Evolutionary conservation across 495 filamentous ascomycete species (phyloP).

Genomic region (Penicillium roqueforti): DNA sequence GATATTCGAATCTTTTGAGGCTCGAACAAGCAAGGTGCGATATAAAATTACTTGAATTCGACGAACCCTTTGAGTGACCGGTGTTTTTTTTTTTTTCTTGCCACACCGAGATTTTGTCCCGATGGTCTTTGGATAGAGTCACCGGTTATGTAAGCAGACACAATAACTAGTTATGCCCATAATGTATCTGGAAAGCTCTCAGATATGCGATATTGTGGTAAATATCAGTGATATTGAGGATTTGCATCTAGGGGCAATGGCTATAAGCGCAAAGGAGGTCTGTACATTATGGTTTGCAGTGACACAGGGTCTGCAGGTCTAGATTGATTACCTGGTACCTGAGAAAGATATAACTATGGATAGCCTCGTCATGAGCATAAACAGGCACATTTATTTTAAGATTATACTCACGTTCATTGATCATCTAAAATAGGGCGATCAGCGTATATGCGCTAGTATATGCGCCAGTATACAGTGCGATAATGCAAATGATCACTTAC

Average conservation of each 20-base stretch:
- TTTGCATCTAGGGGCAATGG: background rate
- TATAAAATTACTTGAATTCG: background rate
- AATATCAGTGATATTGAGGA: background rate
- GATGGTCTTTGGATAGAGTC: constrained; percentile 12
- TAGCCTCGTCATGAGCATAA: background rate
- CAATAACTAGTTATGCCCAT: too few relatives aligned
- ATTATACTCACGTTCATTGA: background rate
- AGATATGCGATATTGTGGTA: background rate
- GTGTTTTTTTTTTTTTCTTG: constrained; percentile 9
- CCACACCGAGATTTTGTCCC: constrained; percentile 25
- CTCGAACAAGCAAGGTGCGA: background rate
- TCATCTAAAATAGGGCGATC: background rate
- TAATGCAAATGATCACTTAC: constrained; percentile 10
- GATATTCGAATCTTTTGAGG: background rate
- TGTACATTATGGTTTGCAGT: background rate
- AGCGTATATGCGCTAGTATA: background rate
- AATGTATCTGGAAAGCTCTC: background rate
- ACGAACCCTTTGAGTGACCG: background rate
- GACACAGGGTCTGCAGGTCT: background rate
- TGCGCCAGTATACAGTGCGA: background rate
- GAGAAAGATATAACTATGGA: background rate
- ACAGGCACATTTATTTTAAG: background rate
- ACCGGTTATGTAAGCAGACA: constrained; percentile 23
- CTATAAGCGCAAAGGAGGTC: background rate
- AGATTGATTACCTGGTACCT: background rate